phyloP scores from a whole-genome alignment of 495 filamentous ascomycete species.

The Penicillium tannophilum region DNA sequence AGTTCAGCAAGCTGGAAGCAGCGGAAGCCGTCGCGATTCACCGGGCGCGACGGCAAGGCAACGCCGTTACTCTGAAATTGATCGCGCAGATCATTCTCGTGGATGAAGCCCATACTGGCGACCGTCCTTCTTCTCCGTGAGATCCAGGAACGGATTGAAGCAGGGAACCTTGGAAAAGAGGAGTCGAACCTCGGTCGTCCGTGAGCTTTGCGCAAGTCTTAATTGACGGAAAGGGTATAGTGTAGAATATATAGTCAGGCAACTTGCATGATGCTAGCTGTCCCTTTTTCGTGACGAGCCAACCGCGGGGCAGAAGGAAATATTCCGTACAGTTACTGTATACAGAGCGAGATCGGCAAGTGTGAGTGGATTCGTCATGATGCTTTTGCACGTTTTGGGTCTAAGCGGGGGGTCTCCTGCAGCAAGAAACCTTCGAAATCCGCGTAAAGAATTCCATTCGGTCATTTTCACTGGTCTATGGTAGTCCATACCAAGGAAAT shows the following conservation, averaged over 20 bases:
- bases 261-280: conserved; percentile 5
- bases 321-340: conserved; percentile 7
- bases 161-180: conserved; percentile 1
- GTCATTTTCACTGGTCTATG: not conserved
- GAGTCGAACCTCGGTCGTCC: conserved; percentile 12
- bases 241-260: conserved; percentile 19
- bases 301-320: conserved; percentile 7
- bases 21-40: conserved; percentile 12
- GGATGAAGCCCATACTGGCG: conserved; percentile 34
- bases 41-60: not conserved
- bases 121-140: conserved; percentile 18
- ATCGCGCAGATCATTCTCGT: conserved; percentile 17
- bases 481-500: not conserved
- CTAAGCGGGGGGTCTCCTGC: conserved; percentile 4
- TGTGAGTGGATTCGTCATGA: not conserved
- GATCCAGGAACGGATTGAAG: conserved; percentile 10
- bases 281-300: not conserved
- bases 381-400: not conserved
- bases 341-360: conserved; percentile 9
- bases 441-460: not conserved
- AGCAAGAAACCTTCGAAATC: not conserved
- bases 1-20: conserved; percentile 25
- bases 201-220: conserved; percentile 10
- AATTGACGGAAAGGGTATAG: conserved; percentile 16
- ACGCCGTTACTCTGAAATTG: not conserved